Percentiles rank a stretch among this genome's conserved stretches.
Evolutionary conservation across 1,284 basidiomycete genomes (phyloP).

Genomic region (Grifola frondosa): DNA sequence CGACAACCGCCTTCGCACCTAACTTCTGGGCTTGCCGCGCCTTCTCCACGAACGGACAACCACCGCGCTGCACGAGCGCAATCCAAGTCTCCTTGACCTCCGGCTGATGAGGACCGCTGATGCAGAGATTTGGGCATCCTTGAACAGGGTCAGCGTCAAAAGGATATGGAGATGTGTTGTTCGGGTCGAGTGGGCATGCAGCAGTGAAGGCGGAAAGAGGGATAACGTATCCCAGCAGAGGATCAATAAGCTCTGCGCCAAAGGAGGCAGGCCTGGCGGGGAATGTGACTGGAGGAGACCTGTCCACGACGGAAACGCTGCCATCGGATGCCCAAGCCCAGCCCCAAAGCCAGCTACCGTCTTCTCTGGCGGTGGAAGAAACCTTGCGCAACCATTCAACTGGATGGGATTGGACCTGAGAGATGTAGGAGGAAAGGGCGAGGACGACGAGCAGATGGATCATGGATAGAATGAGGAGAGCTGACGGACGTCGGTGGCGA

Average conservation of each 20-base stretch:
- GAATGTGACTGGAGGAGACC: conserved; percentile 62
- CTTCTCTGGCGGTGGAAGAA: conserved; percentile 24
- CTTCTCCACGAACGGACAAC: conserved; percentile 88
- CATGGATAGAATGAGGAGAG: conserved; percentile 17
- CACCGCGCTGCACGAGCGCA: conserved; percentile 82
- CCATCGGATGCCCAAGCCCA: conserved; percentile 71
- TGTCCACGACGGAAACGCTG: conserved; percentile 76
- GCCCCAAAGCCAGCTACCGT: conserved; percentile 42
- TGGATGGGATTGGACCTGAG: conserved; percentile 18
- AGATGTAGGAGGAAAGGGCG: conserved; percentile 13
- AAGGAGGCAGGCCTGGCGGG: conserved; percentile 69
- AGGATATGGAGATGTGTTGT: conserved; percentile 16
- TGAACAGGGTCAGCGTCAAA: conserved; percentile 40
- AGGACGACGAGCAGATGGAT: conserved; percentile 19
- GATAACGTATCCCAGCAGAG: conserved; percentile 76
- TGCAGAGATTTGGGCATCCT: conserved; percentile 68
- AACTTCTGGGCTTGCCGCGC: conserved; percentile 77
- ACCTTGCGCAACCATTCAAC: conserved; percentile 31
- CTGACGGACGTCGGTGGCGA: conserved; percentile 2
- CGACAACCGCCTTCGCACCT: conserved; percentile 86
- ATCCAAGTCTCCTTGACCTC: conserved; percentile 73
- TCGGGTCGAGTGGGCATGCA: conserved; percentile 43
- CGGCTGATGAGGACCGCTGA: conserved; percentile 49
- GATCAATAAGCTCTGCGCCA: conserved; percentile 66
- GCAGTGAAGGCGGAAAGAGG: conserved; percentile 71